phyloP scores from a whole-genome alignment of 2,329 filamentous ascomycete genomes.

The Clarireedia monteithiana region DNA sequence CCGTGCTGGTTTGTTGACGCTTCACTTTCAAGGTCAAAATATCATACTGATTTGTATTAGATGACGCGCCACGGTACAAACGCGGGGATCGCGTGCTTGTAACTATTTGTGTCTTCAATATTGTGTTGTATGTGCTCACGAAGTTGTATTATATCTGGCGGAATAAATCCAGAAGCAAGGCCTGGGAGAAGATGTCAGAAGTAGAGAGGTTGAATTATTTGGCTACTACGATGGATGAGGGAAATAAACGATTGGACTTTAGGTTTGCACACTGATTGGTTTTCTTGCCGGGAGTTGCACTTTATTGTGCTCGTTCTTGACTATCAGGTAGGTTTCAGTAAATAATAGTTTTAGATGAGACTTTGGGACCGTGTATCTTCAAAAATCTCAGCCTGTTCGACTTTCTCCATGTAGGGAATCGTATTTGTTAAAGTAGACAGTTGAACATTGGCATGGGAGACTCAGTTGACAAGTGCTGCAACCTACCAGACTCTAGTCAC shows the following conservation, averaged over 20 bases:
- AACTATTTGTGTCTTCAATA: conserved; percentile 37
- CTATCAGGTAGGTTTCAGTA: no score
- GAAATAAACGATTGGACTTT: conserved; percentile 32
- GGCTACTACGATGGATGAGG: conserved; percentile 32
- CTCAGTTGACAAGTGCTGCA: no score
- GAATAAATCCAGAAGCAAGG: conserved; percentile 34
- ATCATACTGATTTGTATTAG: conserved; percentile 4
- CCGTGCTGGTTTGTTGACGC: conserved; percentile 23
- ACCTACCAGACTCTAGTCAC: no score
- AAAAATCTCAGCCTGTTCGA: no score
- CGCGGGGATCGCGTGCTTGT: conserved; percentile 47
- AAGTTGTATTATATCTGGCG: conserved; percentile 40
- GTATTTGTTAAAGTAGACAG: no score
- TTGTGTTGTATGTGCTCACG: conserved; percentile 36
- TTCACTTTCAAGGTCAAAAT: no score
- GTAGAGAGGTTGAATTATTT: conserved; percentile 40
- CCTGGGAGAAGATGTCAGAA: conserved; percentile 37
- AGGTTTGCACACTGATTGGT: conserved; percentile 13
- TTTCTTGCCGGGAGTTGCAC: no score
- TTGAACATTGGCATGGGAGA: no score
- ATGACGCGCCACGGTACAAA: conserved; percentile 40
- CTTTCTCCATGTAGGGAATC: no score
- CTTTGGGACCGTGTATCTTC: no score
- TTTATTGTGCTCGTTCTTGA: no score
- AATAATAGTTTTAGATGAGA: no score